Percentiles rank a stretch among this genome's conserved stretches.
Conservation (phyloP, 2,329 filamentous ascomycete genomes). For the Clonostachys sp. region DNA sequence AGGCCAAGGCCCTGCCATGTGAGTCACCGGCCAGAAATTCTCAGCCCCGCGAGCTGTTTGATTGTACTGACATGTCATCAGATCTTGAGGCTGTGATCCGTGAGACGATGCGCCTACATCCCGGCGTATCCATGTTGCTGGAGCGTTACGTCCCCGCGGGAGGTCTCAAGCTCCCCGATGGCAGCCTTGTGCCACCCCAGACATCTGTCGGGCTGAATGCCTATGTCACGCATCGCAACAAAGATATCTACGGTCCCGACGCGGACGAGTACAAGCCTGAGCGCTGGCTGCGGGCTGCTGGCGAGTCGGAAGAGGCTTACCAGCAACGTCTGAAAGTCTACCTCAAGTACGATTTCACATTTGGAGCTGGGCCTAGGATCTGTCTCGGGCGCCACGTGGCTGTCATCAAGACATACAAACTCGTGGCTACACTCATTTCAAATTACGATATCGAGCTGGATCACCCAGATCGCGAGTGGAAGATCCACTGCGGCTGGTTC, state of each 20-base stretch:
- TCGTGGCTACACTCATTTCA: constrained; percentile 36
- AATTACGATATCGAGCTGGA: constrained; percentile 30
- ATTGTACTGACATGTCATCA: background rate
- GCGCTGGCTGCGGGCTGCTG: constrained; percentile 32
- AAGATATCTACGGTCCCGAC: constrained; percentile 32
- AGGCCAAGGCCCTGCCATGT: constrained; percentile 7
- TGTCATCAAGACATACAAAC: constrained; percentile 23
- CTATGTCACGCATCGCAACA: constrained; percentile 27
- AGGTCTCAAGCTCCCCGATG: constrained; percentile 26
- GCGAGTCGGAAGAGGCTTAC: constrained; percentile 23
- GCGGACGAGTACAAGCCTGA: constrained; percentile 37
- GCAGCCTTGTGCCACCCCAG: constrained; percentile 15
- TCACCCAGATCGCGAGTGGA: constrained; percentile 13
- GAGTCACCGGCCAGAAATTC: background rate
- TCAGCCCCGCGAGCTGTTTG: background rate
- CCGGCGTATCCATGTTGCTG: constrained; percentile 34
- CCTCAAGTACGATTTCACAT: constrained; percentile 25
- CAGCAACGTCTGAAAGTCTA: constrained; percentile 22
- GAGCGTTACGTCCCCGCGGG: constrained; percentile 37
- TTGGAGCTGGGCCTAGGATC: constrained; percentile 22
- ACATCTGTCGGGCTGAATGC: constrained; percentile 27
- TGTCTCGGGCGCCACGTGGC: constrained; percentile 27
- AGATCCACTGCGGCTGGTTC: constrained; percentile 10
- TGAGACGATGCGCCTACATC: constrained; percentile 42
- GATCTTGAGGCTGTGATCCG: constrained; percentile 39